These are phyloP conservation scores for Chalciporus piperatus DNA, from an alignment of 768 basidiomycete species.

Conservation along the genomic window DNA sequence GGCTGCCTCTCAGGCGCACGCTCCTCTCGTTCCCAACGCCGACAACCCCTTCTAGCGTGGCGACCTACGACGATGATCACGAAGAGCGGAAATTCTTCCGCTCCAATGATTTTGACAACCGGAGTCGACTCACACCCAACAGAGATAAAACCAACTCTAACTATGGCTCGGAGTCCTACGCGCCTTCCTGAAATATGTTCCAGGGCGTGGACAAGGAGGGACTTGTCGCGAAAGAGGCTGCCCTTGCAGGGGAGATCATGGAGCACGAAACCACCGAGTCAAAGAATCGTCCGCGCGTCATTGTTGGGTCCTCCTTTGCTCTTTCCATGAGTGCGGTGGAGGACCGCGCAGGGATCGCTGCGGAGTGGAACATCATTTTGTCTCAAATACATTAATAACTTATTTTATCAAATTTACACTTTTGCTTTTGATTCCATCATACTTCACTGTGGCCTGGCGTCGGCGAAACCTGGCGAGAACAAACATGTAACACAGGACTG, in stretches of 20 bases:
- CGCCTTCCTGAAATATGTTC: conserved; percentile 96
- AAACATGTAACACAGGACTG: no score
- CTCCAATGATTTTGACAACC: conserved; percentile 77
- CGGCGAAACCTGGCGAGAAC: no score
- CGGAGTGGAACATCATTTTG: no score
- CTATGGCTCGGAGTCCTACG: conserved; percentile 90
- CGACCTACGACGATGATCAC: conserved; percentile 74
- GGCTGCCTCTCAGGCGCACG: conserved; percentile 51
- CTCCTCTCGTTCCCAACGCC: no score
- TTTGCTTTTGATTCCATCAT: no score
- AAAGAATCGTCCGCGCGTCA: conserved; percentile 79
- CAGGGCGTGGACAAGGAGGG: conserved; percentile 74
- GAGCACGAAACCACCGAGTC: conserved; percentile 88
- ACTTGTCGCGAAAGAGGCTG: no score
- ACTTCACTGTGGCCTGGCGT: no score
- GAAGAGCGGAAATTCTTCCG: conserved; percentile 72
- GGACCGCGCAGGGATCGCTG: no score
- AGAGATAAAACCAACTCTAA: conserved; percentile 77
- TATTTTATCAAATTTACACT: no score
- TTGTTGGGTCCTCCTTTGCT: conserved; percentile 85
- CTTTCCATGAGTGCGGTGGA: no score
- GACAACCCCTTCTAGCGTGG: conserved; percentile 80
- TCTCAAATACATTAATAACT: no score
- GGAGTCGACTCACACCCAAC: conserved; percentile 73
- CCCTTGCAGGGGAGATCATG: no score